Percentiles rank a stretch among this genome's conserved stretches.
phyloP scores from a whole-genome alignment of 2,329 filamentous ascomycete species.

The Gnomoniopsis smithogilvyi region DNA sequence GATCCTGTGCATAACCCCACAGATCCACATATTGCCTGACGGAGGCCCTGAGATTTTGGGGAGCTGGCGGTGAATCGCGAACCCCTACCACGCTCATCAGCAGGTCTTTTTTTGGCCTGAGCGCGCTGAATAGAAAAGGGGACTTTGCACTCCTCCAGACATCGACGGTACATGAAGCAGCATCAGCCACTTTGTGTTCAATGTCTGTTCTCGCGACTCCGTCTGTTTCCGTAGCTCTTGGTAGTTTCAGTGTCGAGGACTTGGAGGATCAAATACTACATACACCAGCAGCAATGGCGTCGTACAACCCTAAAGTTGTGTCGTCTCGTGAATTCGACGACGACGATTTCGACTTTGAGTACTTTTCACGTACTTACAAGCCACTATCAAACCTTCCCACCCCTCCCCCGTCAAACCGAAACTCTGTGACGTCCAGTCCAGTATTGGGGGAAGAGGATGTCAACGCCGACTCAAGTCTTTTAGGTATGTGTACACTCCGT shows the following conservation, averaged over 20 bases:
- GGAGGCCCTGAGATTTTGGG: slow-evolving; percentile 2
- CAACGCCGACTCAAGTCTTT: slow-evolving; percentile 36
- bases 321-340: slow-evolving; percentile 23
- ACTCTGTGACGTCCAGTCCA: slow-evolving; percentile 41
- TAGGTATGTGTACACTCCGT: slow-evolving; percentile 32
- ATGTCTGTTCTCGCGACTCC: neutral
- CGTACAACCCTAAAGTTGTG: slow-evolving; percentile 13
- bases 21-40: slow-evolving; percentile 19
- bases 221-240: slow-evolving; percentile 14
- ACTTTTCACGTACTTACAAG: slow-evolving; percentile 59
- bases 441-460: slow-evolving; percentile 42
- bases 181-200: neutral
- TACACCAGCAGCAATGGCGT: slow-evolving; percentile 14
- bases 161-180: neutral
- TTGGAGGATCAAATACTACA: slow-evolving; percentile 5
- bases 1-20: slow-evolving; percentile 14
- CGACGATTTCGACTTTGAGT: slow-evolving; percentile 48
- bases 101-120: neutral
- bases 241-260: slow-evolving; percentile 11
- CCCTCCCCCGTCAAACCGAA: slow-evolving; percentile 55
- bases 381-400: slow-evolving; percentile 67
- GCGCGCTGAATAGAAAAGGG: neutral
- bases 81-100: neutral
- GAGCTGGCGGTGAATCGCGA: slow-evolving; percentile 16
- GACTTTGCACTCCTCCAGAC: neutral